Base-by-base conservation (phyloP, 352 stramenopile genomes). In the Globisporangium cystogenes region DNA sequence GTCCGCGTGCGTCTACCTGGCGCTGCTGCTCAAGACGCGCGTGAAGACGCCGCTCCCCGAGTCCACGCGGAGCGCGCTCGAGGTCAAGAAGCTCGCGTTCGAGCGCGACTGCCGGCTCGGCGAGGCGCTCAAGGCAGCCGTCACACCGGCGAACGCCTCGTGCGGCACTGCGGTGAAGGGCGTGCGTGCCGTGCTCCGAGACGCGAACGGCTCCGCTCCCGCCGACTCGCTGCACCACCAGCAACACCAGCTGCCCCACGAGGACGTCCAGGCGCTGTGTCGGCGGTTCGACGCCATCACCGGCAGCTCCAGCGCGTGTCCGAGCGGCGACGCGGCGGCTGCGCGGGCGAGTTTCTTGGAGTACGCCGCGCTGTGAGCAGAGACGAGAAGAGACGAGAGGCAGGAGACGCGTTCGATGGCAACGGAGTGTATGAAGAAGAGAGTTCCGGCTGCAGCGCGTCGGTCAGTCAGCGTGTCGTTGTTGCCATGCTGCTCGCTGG, bases 1-100 rank as follows among this genome's bases (percentile, higher is more conserved):
- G 5, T 79, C 75, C 0, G 80, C 77, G 18, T 86, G 64, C 50
- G 59, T 88, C 2, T 85, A 76, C 55, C 41, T 90, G 27, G 80
- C 67, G 18, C 64, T 90, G 37, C 67, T 70, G 24, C 64, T 90
- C 27, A 86, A 87, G 55, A 68, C 56, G 51, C 52, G 55, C 49
- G 45, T 57, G 48, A 62, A 63, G 20, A 54, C 7, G 7, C 21
- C 50, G 14, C 47, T 78, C 12, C 35, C 62, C 7, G 60, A 56
- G 31, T 41, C 60, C 27, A 48, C 54, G 20, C 69, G 60, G 40
- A 60, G n/a, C 33, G 68, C 51, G 42, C 65, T 64, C 60, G 14
- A 53, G 44, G 61, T 57, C 8, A 68, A 51, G 5, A 64, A 65
- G 14, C 37, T 55, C 2, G 62, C 59, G 1, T 91, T 87, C 27